Percentiles rank a stretch among this genome's conserved stretches.
Conservation (phyloP, 1,139 yeast genomes). For the Eremothecium gossypii region DNA sequence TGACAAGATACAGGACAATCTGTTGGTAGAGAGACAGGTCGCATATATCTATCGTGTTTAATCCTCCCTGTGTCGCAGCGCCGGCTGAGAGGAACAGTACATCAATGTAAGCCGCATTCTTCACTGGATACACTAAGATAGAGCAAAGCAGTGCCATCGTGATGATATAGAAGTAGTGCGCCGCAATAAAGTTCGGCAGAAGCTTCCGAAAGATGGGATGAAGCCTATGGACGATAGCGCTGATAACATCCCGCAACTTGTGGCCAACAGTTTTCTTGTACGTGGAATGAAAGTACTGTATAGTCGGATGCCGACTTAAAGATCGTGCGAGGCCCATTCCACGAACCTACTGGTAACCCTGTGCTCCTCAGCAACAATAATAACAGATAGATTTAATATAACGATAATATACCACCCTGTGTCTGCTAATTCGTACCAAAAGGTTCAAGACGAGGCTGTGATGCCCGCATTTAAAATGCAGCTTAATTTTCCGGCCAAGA, state of each 20-base stretch:
- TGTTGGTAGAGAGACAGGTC: slow-evolving; percentile 65
- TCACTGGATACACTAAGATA: slow-evolving; percentile 64
- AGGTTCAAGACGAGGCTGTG: no score
- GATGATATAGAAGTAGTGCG: slow-evolving; percentile 63
- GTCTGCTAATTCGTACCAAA: no score
- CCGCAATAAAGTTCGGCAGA: slow-evolving; percentile 68
- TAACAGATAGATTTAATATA: no score
- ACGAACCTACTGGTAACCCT: background rate
- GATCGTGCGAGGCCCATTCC: slow-evolving; percentile 13
- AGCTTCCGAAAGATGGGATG: slow-evolving; percentile 45
- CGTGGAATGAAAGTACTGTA: slow-evolving; percentile 17
- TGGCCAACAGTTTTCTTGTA: slow-evolving; percentile 33
- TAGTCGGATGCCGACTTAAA: slow-evolving; percentile 22
- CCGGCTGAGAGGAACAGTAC: slow-evolving; percentile 68
- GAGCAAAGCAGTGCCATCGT: slow-evolving; percentile 53
- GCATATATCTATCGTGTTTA: slow-evolving; percentile 68
- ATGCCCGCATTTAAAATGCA: no score
- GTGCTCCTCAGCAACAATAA: no score
- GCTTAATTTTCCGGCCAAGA: no score
- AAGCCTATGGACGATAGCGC: slow-evolving; percentile 22
- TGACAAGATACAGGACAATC: slow-evolving; percentile 47
- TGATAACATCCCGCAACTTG: slow-evolving; percentile 32
- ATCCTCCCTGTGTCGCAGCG: slow-evolving; percentile 84
- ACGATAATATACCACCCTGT: no score
- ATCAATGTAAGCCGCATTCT: slow-evolving; percentile 63